Percentiles rank a stretch among this genome's conserved stretches.
These are phyloP conservation scores for Viola odorata DNA, from an alignment of 345 rosid genomes.

Conservation along the genomic window DNA sequence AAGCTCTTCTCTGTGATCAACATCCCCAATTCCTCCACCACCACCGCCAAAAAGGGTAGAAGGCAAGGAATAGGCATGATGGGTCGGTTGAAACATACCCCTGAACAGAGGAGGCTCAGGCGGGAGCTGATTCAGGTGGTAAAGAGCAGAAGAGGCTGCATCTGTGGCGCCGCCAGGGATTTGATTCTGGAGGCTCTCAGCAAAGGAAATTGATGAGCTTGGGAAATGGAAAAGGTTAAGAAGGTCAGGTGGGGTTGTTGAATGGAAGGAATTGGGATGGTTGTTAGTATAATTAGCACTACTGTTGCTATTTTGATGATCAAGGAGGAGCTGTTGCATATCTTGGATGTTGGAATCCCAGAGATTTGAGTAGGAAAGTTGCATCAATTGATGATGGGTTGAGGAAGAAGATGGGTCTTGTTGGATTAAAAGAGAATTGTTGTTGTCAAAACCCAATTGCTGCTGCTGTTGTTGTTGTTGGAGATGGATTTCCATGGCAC, in stretches of 20 bases:
- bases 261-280: too few relatives aligned
- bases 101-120: conserved; percentile 39
- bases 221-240: conserved; percentile 57
- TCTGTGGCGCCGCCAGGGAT: neutral
- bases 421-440: too few relatives aligned
- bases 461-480: too few relatives aligned
- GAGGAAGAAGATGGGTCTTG: too few relatives aligned
- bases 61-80: conserved; percentile 30
- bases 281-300: conserved; percentile 1
- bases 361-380: conserved; percentile 16
- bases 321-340: conserved; percentile 10
- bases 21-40: neutral
- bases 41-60: conserved; percentile 31
- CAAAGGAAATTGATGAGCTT: conserved; percentile 38
- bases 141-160: neutral
- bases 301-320: neutral
- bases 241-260: conserved; percentile 42
- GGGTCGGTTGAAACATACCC: conserved; percentile 36
- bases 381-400: conserved; percentile 23
- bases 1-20: conserved; percentile 4
- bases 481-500: too few relatives aligned
- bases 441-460: too few relatives aligned
- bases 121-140: neutral
- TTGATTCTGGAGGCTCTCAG: neutral
- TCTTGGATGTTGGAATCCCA: conserved; percentile 35